Evolutionary conservation across 805 yeast species (phyloP).

Genomic region (Debaryomyces castellii): DNA sequence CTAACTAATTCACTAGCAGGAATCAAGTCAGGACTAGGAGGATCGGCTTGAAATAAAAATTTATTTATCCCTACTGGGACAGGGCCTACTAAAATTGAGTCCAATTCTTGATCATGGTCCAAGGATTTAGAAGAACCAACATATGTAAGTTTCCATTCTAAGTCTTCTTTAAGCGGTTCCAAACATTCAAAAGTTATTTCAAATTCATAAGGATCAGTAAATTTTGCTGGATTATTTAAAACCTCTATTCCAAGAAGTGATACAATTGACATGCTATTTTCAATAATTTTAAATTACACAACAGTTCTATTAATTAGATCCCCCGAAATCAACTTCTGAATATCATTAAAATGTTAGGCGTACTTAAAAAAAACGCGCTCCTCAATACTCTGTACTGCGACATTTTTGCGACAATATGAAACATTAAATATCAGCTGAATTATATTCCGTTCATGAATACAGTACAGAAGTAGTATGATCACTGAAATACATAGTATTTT

Average conservation of each 20-base stretch:
- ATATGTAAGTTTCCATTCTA: constrained; percentile 96
- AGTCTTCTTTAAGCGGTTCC: constrained; percentile 86
- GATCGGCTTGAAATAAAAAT: constrained; percentile 90
- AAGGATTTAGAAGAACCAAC: constrained; percentile 94
- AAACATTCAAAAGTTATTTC: constrained; percentile 97
- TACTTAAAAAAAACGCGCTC: constrained; percentile 1
- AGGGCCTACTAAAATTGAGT: constrained; percentile 96
- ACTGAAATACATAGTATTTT: background rate
- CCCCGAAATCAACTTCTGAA: background rate
- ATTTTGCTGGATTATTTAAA: constrained; percentile 90
- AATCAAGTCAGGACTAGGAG: constrained; percentile 93
- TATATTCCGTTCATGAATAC: background rate
- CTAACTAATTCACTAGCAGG: constrained; percentile 95
- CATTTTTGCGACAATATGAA: constrained; percentile 2
- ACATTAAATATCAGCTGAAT: background rate
- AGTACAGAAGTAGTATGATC: background rate
- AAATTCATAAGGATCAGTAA: constrained; percentile 90
- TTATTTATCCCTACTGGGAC: constrained; percentile 97
- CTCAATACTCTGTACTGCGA: background rate
- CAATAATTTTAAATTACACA: too few species aligned
- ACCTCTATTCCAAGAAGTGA: constrained; percentile 90
- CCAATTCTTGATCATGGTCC: constrained; percentile 96
- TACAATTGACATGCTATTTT: constrained; percentile 83
- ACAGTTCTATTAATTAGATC: background rate
- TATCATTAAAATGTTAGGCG: background rate